Evolutionary conservation across 192 early-diverging fungal genomes (phyloP).

Genomic region (Coemansia sp.): DNA sequence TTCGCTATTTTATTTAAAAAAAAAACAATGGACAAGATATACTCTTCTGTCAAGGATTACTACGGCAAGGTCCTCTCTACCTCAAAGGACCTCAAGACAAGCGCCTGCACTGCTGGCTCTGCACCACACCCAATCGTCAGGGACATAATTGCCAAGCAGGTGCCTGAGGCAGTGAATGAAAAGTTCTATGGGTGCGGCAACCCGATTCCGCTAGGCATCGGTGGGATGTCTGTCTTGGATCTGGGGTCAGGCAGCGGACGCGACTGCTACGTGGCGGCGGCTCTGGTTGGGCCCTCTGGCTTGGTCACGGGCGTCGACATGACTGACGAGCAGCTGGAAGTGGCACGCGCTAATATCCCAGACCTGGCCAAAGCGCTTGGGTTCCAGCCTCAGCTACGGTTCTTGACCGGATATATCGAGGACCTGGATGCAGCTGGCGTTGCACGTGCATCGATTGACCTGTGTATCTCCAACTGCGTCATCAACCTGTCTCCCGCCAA

Average conservation of each 20-base stretch:
- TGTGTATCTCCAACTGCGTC: constrained; percentile 39
- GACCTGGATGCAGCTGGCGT: constrained; percentile 22
- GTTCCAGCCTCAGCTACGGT: constrained; percentile 32
- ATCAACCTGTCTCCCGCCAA: constrained; percentile 48
- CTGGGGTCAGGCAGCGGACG: constrained; percentile 38
- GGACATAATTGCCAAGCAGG: constrained; percentile 8
- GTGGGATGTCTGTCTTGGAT: constrained; percentile 32
- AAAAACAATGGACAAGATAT: constrained; percentile 9
- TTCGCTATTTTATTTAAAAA: too few species aligned
- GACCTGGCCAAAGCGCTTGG: constrained; percentile 25
- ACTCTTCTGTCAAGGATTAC: constrained; percentile 35
- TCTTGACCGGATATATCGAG: constrained; percentile 42
- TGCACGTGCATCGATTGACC: constrained; percentile 22
- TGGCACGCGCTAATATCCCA: constrained; percentile 20
- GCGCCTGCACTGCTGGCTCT: constrained; percentile 21
- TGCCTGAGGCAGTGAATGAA: constrained; percentile 32
- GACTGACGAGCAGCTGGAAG: constrained; percentile 44
- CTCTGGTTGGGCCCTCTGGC: constrained; percentile 26
- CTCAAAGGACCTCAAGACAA: constrained; percentile 33
- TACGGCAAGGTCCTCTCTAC: constrained; percentile 37
- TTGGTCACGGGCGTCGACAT: constrained; percentile 42
- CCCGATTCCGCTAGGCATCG: constrained; percentile 39
- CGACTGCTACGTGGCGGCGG: constrained; percentile 47
- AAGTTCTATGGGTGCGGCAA: constrained; percentile 45
- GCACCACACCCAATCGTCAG: constrained; percentile 4